phyloP scores from a whole-genome alignment of 441 rosid genomes.

The Mallotus japonicus region DNA sequence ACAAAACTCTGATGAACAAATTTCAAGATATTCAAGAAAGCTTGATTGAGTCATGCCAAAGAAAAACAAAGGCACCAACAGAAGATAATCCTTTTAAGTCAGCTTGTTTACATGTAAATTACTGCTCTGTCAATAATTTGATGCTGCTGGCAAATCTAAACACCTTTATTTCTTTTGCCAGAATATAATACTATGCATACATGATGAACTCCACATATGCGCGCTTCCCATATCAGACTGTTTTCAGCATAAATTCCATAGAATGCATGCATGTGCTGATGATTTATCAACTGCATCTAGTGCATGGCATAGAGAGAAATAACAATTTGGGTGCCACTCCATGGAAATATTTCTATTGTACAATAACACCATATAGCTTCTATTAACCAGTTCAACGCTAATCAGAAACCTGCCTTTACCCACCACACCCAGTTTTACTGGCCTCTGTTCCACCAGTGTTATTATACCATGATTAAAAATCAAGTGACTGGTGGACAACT shows the following conservation, averaged over 20 bases:
- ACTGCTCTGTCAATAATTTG: not conserved
- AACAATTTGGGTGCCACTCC: slow-evolving; percentile 20
- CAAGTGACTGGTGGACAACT: slow-evolving; percentile 4
- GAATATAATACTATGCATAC: slow-evolving; percentile 1
- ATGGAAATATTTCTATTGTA: slow-evolving; percentile 4
- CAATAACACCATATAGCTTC: slow-evolving; percentile 3
- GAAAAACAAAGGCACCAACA: not conserved
- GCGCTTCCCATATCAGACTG: slow-evolving; percentile 20
- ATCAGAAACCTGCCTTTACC: slow-evolving; percentile 22
- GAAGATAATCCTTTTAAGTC: not conserved
- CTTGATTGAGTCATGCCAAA: not conserved
- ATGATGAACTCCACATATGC: not conserved
- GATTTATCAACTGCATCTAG: slow-evolving; percentile 23
- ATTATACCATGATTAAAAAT: slow-evolving; percentile 15
- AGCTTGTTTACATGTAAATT: not conserved
- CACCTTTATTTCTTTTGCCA: not conserved
- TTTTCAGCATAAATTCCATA: slow-evolving; percentile 8
- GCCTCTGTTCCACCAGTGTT: slow-evolving; percentile 8
- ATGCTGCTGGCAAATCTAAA: not conserved
- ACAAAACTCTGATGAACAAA: not conserved
- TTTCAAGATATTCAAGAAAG: not conserved
- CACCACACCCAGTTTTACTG: slow-evolving; percentile 15
- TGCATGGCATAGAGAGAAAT: slow-evolving; percentile 8
- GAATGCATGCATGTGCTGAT: slow-evolving; percentile 1
- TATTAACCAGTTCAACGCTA: slow-evolving; percentile 13